phyloP scores from a whole-genome alignment of 768 basidiomycete species.

The Pholiota molesta region DNA sequence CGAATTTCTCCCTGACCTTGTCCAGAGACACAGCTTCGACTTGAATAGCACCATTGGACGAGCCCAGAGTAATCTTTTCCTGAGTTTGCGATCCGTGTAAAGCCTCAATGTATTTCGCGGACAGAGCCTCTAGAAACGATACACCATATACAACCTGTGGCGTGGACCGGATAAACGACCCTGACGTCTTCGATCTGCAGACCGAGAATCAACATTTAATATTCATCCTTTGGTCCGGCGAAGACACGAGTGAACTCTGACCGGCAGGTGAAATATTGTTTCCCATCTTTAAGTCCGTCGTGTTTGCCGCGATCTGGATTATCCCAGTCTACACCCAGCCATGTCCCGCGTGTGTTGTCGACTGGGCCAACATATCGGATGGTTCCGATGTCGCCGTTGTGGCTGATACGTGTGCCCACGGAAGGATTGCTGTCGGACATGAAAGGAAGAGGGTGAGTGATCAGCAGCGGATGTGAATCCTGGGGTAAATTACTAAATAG shows the following conservation, averaged over 20 bases:
- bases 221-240: not conserved
- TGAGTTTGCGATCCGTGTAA: slow-evolving; percentile 51
- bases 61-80: slow-evolving; percentile 76
- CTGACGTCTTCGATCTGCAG: slow-evolving; percentile 60
- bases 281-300: slow-evolving; percentile 78
- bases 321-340: slow-evolving; percentile 99
- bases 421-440: slow-evolving; percentile 32
- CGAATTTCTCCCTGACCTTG: slow-evolving; percentile 73
- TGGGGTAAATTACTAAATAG: slow-evolving; percentile 10
- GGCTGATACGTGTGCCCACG: slow-evolving; percentile 57
- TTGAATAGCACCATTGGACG: slow-evolving; percentile 79
- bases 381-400: slow-evolving; percentile 63
- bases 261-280: slow-evolving; percentile 79
- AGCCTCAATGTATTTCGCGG: slow-evolving; percentile 75
- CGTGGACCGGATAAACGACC: slow-evolving; percentile 83
- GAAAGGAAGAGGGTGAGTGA: slow-evolving; percentile 13
- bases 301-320: slow-evolving; percentile 85
- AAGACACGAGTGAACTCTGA: slow-evolving; percentile 37
- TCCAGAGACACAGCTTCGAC: slow-evolving; percentile 87
- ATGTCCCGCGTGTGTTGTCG: slow-evolving; percentile 62
- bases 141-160: slow-evolving; percentile 59
- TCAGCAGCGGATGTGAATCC: slow-evolving; percentile 7
- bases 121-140: slow-evolving; percentile 76
- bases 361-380: slow-evolving; percentile 71
- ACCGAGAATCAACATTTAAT: slow-evolving; percentile 15